Evolutionary conservation across 768 basidiomycete genomes (phyloP), one percentile per base, ranked within the genome.

Genomic region (Boletus subcaerulescens): DNA sequence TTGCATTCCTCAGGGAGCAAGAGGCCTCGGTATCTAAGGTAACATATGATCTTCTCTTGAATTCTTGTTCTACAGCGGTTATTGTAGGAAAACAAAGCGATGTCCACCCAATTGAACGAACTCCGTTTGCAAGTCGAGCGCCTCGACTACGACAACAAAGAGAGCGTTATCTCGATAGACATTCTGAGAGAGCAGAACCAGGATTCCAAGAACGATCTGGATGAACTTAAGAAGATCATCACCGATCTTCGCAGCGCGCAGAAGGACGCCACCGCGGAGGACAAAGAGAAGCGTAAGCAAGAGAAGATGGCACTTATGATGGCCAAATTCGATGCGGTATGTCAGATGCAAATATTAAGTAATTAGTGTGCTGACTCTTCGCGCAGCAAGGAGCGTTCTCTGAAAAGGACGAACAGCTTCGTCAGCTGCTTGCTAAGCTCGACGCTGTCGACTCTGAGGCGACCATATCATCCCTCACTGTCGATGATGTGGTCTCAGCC

Each of bases 271-370:
- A 87, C 88, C 38, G 86, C 86, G 32, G 97, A 98, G 71, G 97
- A 98, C 70, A 98, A 95, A 76, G 97, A 99, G 79, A 97, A 93
- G 79, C 85, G 91, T 71, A 98, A 98, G 73, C 93, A 96, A 66
- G 96, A 98, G 77, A 98, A 98, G 81, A 92, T 99, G 91, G 94
- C 93, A 10, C 78, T 94, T 61, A 97, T 99, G 93, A 98, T 99
- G 96, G 93, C 96, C 55, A 95, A 96, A 72, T 96, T 99, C 62
- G 95, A 98, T 73, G 82, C 89, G 58, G 96, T 96, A 60, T 65
- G 89, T 76, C 53, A 50, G 18, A 3, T 50, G 43, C 48, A 50
- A 53, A 15, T 45, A 32, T 38, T 3, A 17, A 15, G 17, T 48
- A 18, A n/a, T 45, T 36, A n/a, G 11, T 26, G 12, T 11, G 43